These are phyloP conservation scores for Globisporangium radiosum DNA, from an alignment of 352 stramenopile species.

Conservation along the genomic window DNA sequence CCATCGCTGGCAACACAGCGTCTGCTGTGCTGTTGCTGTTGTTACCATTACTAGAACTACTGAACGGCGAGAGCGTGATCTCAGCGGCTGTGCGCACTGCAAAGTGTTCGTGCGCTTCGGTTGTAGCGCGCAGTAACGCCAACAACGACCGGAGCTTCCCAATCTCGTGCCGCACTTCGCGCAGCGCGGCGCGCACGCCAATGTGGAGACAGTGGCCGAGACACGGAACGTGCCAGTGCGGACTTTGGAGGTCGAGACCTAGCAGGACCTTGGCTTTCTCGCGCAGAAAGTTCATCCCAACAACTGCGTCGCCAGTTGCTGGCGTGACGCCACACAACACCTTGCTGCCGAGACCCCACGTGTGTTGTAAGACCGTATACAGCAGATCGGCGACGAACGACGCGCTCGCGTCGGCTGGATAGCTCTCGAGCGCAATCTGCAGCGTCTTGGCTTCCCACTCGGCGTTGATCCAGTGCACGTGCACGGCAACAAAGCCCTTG, in stretches of 20 bases:
- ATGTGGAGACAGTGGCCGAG: conserved; percentile 67
- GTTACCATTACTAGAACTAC: too few relatives aligned
- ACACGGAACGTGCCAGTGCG: conserved; percentile 72
- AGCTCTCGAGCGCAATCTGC: conserved; percentile 67
- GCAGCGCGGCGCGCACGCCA: conserved; percentile 53
- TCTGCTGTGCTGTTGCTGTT: conserved; percentile 13
- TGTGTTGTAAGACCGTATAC: conserved; percentile 76
- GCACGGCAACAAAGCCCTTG: conserved; percentile 71
- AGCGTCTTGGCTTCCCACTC: conserved; percentile 84
- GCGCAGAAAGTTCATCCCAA: conserved; percentile 70
- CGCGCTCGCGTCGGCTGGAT: conserved; percentile 54
- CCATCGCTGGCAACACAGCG: conserved; percentile 46
- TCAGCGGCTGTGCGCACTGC: conserved; percentile 48
- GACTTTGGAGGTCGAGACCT: conserved; percentile 66
- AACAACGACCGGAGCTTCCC: conserved; percentile 72
- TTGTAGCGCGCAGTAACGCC: conserved; percentile 61
- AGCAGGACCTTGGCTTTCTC: conserved; percentile 78
- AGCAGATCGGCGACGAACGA: conserved; percentile 79
- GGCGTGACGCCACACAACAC: conserved; percentile 67
- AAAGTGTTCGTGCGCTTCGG: conserved; percentile 73
- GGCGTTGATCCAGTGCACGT: conserved; percentile 80
- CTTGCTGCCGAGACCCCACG: conserved; percentile 67
- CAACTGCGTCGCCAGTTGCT: conserved; percentile 44
- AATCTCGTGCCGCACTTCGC: conserved; percentile 66
- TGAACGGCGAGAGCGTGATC: conserved; percentile 50